A percentile compares a stretch with the other conserved stretches of the same genome.
Conservation (phyloP, 371 early-diverging fungal species). For the Chytridium lagenaria region DNA sequence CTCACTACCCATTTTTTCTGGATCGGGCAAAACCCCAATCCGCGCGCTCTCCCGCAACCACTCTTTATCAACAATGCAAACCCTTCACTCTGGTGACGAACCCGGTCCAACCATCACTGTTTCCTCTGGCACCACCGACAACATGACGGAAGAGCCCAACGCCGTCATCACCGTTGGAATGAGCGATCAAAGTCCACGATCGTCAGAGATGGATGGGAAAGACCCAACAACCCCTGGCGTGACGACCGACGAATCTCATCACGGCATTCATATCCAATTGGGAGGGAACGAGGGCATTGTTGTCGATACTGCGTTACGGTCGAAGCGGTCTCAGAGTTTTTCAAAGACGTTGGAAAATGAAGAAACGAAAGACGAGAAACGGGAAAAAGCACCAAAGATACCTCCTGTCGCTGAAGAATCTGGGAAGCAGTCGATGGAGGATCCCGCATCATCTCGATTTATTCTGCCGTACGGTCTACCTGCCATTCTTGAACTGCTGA, state of each 20-base stretch:
- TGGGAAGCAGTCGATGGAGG: neutral
- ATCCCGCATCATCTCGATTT: conserved; percentile 10
- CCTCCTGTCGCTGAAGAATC: neutral
- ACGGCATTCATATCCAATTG: conserved; percentile 1
- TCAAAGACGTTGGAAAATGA: conserved; percentile 14
- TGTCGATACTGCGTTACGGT: neutral
- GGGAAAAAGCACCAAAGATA: conserved; percentile 3
- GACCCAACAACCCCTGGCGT: neutral
- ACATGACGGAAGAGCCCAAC: neutral
- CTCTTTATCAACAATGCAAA: neutral
- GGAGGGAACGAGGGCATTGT: conserved; percentile 11
- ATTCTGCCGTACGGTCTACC: conserved; percentile 73
- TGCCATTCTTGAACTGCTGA: conserved; percentile 84
- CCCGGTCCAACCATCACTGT: neutral
- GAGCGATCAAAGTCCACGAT: neutral
- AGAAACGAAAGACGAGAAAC: neutral
- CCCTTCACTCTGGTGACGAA: neutral
- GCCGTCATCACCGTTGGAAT: conserved; percentile 8
- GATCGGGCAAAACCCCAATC: no score
- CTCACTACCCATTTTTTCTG: no score
- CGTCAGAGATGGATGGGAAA: neutral
- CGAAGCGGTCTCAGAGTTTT: conserved; percentile 12
- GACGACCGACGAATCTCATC: neutral
- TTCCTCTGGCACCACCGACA: neutral
- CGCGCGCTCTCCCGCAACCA: neutral